Conservation (phyloP, 345 rosid genomes). For the Hibiscus trionum region DNA sequence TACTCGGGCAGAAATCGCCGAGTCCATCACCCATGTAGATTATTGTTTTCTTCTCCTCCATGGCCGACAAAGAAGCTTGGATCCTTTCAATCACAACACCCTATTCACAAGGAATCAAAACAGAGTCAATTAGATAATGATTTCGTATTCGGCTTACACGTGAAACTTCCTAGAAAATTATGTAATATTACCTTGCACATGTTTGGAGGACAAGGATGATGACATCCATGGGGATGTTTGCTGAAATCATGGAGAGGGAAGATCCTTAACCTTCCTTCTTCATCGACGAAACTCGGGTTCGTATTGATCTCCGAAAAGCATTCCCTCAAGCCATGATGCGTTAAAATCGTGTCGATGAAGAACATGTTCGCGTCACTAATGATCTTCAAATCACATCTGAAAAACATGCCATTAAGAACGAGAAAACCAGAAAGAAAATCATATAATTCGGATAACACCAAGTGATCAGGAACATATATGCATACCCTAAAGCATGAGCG, state of each 20-base stretch:
- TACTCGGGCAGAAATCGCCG: slow-evolving; percentile 74
- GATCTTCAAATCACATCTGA: slow-evolving; percentile 78
- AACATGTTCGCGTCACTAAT: slow-evolving; percentile 78
- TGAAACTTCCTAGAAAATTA: too few relatives aligned
- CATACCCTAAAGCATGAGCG: slow-evolving; percentile 34
- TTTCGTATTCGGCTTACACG: too few relatives aligned
- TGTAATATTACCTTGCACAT: slow-evolving; percentile 73
- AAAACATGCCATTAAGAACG: neutral
- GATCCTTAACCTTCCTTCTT: slow-evolving; percentile 51
- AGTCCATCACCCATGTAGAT: slow-evolving; percentile 77
- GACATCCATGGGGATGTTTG: slow-evolving; percentile 53
- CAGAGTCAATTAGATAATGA: too few relatives aligned
- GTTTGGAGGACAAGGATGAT: slow-evolving; percentile 62
- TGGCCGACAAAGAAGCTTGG: slow-evolving; percentile 30
- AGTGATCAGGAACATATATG: neutral
- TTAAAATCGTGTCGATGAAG: slow-evolving; percentile 62
- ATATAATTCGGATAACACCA: neutral
- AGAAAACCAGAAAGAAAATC: neutral
- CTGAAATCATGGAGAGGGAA: slow-evolving; percentile 56
- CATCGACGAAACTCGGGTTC: slow-evolving; percentile 42
- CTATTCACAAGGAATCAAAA: slow-evolving; percentile 18
- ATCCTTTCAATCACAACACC: slow-evolving; percentile 62
- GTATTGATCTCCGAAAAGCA: slow-evolving; percentile 78
- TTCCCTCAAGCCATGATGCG: slow-evolving; percentile 52
- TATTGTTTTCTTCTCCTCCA: slow-evolving; percentile 35